Base-by-base conservation (phyloP, 108 stramenopile genomes). In the Asterionellopsis glacialis region DNA sequence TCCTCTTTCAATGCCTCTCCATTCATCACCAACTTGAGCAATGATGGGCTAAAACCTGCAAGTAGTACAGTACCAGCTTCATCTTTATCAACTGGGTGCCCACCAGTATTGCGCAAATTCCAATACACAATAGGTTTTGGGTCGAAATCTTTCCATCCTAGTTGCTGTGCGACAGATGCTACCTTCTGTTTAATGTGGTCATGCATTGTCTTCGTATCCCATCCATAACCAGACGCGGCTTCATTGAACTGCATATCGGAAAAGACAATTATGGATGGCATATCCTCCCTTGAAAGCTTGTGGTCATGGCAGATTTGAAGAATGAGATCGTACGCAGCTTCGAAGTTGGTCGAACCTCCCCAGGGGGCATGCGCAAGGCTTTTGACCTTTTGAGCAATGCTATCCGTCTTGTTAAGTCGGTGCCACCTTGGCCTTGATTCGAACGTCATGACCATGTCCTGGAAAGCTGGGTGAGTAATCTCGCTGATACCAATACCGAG, bases 241-340 rank as follows among this genome's bases (percentile, higher is more conserved):
- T 41, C 38, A 27, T 82, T 55, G 41, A 82, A 82, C 59, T 82
- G 81, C 81, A 82, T 82, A 45, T 82, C 81, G 26, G 69, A 65
- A 56, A 82, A 68, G 38, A 82, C 75, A 53, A 77, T 67, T 27
- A 82, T 39, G 12, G 40, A 21, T 0, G 79, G 79, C 15, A 74
- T 65, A 11, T 74, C 73, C 23, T 70, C 55, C 41, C 41, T 12
- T 22, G 19, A 18, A 38, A 79, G 52, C 18, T 55, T 28, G 39
- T 61, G 44, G 45, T 55, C 26, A 11, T 7, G 19, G 16, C 38
- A 43, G 2, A 70, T 68, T 0, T 61, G 21, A 18, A 72, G 49
- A 26, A 81, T 69, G 24, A 65, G 39, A 28, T 74, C 41, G 45
- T 72, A 59, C 1, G 81, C 81, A 27, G 9, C 33, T 48, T 57